phyloP scores from a whole-genome alignment of 2,329 filamentous ascomycete genomes.

The Pezicula neosporulosa region DNA sequence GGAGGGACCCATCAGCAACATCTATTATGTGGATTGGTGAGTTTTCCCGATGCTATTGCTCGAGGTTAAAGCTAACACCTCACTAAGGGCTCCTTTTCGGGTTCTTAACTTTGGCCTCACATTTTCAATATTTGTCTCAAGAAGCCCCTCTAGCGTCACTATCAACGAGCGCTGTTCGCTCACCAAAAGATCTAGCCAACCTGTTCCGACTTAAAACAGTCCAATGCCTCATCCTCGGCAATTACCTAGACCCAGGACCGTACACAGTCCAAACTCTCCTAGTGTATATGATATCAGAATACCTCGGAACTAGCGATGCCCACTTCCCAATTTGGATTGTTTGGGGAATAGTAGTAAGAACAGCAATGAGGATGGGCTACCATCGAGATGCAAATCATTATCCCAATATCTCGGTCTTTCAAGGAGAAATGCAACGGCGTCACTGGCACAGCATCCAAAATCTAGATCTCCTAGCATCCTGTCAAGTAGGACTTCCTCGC shows the following conservation, averaged over 20 bases:
- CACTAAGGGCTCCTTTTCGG: no score
- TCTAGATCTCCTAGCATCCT: slow-evolving; percentile 61
- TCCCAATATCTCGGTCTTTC: slow-evolving; percentile 45
- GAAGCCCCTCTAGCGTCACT: slow-evolving; percentile 22
- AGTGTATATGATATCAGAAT: slow-evolving; percentile 49
- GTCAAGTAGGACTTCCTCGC: slow-evolving; percentile 64
- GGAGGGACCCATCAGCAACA: slow-evolving; percentile 20
- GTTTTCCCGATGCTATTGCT: slow-evolving; percentile 31
- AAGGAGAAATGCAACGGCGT: slow-evolving; percentile 60
- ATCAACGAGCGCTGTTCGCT: slow-evolving; percentile 40
- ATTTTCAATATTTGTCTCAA: slow-evolving; percentile 2
- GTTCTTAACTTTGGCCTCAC: slow-evolving; percentile 22
- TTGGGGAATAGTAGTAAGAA: slow-evolving; percentile 44
- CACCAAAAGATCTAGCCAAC: slow-evolving; percentile 38
- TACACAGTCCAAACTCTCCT: slow-evolving; percentile 48
- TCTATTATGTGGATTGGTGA: slow-evolving; percentile 49
- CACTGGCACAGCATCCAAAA: slow-evolving; percentile 51
- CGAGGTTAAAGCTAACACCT: neutral
- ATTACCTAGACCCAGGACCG: slow-evolving; percentile 45
- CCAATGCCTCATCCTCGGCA: slow-evolving; percentile 47
- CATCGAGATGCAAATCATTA: slow-evolving; percentile 50
- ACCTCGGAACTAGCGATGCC: slow-evolving; percentile 44
- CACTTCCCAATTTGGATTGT: slow-evolving; percentile 54
- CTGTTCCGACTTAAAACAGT: slow-evolving; percentile 46
- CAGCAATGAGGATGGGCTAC: slow-evolving; percentile 55